Conservation (phyloP, 2,329 filamentous ascomycete species). For the Calycina marina region DNA sequence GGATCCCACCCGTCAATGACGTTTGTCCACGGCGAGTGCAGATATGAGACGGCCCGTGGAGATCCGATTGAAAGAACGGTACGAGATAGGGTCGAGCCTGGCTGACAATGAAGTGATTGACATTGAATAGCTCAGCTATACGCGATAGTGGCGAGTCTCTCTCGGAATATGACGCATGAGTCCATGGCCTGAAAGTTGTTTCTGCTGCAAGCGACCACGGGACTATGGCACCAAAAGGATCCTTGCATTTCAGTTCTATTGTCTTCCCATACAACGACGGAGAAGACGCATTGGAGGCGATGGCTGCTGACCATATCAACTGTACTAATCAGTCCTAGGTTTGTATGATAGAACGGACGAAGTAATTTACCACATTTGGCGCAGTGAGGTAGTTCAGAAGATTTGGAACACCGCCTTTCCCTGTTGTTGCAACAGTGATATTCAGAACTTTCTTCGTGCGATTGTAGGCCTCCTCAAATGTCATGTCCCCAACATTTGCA, state of each 20-base stretch:
- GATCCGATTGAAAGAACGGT: constrained; percentile 68
- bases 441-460: constrained; percentile 78
- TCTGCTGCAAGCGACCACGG: constrained; percentile 38
- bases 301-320: constrained; percentile 46
- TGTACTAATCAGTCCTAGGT: constrained; percentile 6
- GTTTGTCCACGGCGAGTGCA: constrained; percentile 43
- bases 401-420: constrained; percentile 62
- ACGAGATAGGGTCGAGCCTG: constrained; percentile 83
- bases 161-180: constrained; percentile 37
- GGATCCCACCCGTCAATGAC: constrained; percentile 41
- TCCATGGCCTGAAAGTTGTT: constrained; percentile 40
- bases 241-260: constrained; percentile 47
- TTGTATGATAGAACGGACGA: not conserved
- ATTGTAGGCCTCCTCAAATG: constrained; percentile 84
- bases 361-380: constrained; percentile 65
- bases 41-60: constrained; percentile 56
- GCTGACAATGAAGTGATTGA: constrained; percentile 85
- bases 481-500: constrained; percentile 75
- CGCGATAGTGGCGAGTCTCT: constrained; percentile 43
- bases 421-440: constrained; percentile 72
- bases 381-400: constrained; percentile 86
- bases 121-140: constrained; percentile 54
- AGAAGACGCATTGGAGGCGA: constrained; percentile 39
- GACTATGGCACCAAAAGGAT: constrained; percentile 40
- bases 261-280: constrained; percentile 32